These are phyloP conservation scores for Phaffia australis DNA, from an alignment of 768 basidiomycete species.

Conservation along the genomic window DNA sequence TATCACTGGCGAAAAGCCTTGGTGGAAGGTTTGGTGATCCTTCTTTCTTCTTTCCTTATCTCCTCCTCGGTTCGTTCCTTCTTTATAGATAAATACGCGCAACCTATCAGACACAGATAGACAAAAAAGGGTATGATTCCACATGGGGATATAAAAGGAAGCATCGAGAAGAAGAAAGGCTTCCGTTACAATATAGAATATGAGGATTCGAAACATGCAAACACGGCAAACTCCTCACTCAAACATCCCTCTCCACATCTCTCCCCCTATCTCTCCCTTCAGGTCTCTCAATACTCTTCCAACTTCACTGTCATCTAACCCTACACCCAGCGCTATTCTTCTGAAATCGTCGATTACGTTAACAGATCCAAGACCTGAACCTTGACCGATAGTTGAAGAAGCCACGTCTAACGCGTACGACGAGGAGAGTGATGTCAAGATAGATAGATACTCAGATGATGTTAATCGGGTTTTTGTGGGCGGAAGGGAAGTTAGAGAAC, in stretches of 20 bases:
- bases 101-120: too few species aligned
- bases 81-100: too few species aligned
- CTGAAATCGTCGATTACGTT: constrained; percentile 34
- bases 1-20: too few species aligned
- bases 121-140: too few species aligned
- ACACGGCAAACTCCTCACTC: not conserved
- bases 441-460: constrained; percentile 51
- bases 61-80: too few species aligned
- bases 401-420: constrained; percentile 59
- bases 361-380: not conserved
- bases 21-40: too few species aligned
- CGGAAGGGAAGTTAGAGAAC: constrained; percentile 53
- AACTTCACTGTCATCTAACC: constrained; percentile 71
- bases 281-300: constrained; percentile 74
- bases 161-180: too few species aligned
- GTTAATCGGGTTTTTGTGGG: constrained; percentile 48
- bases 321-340: constrained; percentile 53
- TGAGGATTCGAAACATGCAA: too few species aligned
- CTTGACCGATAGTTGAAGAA: not conserved
- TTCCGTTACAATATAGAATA: too few species aligned
- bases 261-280: constrained; percentile 40
- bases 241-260: constrained; percentile 37
- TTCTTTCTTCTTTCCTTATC: too few species aligned
- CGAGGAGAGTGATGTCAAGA: constrained; percentile 65
- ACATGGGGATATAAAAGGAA: too few species aligned